A percentile compares a stretch with the other conserved stretches of the same genome.
phyloP scores from a whole-genome alignment of 139 green algal species.

The Gonium pectorale region DNA sequence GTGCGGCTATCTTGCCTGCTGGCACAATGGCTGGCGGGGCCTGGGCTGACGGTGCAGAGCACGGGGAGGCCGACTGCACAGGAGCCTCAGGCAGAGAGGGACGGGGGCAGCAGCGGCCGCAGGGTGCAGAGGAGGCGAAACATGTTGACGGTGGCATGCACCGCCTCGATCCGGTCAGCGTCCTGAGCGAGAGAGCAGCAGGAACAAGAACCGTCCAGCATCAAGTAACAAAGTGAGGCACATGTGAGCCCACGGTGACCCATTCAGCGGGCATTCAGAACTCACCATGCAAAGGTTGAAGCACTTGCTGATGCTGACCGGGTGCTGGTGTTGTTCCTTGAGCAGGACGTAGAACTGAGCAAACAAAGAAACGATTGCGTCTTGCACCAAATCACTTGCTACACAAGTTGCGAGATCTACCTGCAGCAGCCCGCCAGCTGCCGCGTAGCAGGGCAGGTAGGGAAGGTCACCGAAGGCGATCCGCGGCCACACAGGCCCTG shows the following conservation, averaged over 20 bases:
- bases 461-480: constrained; percentile 6
- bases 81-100: no score
- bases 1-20: no score
- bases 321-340: neutral
- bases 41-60: no score
- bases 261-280: no score
- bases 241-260: neutral
- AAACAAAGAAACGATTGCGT: no score
- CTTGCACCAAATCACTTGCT: no score
- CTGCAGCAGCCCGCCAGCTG: neutral
- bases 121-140: constrained; percentile 14
- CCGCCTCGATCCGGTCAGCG: constrained; percentile 11
- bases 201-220: no score
- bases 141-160: constrained; percentile 1
- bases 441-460: constrained; percentile 13
- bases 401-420: no score
- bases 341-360: constrained; percentile 12
- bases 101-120: constrained; percentile 15
- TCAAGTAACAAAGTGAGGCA: neutral
- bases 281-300: constrained; percentile 5
- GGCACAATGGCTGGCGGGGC: no score
- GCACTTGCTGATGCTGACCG: constrained; percentile 16
- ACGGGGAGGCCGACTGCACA: no score
- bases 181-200: neutral
- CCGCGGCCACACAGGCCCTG: constrained; percentile 9